A percentile compares a stretch with the other conserved stretches of the same genome.
These are phyloP conservation scores for Penicillium alfredii DNA, from an alignment of 495 filamentous ascomycete species.

Conservation along the genomic window DNA sequence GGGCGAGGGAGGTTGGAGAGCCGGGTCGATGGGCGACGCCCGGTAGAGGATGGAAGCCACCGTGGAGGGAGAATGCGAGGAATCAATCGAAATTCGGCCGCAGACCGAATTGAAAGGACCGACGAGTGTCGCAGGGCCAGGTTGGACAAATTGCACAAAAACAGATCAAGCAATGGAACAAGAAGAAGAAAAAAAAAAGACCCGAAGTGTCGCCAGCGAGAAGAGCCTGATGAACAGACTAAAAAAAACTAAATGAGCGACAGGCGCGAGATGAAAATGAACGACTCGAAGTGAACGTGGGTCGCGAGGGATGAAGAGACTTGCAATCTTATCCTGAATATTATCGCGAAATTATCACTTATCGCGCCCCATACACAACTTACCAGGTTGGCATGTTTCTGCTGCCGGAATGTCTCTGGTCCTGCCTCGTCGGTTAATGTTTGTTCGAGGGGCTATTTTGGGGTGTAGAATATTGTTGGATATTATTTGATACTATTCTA, in stretches of 20 bases:
- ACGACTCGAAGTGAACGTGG: not conserved
- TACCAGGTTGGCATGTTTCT: conserved; percentile 3
- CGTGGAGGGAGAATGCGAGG: conserved; percentile 36
- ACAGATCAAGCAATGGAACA: too few species aligned
- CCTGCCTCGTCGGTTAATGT: too few species aligned
- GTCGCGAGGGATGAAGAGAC: conserved; percentile 6
- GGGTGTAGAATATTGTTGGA: too few species aligned
- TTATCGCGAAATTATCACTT: conserved; percentile 22
- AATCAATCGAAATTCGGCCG: conserved; percentile 35
- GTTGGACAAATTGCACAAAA: conserved; percentile 9
- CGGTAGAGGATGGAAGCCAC: conserved; percentile 47
- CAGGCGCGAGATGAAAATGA: too few species aligned
- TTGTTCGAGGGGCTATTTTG: too few species aligned
- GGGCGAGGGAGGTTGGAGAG: conserved; percentile 40
- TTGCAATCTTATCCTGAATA: conserved; percentile 20
- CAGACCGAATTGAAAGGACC: conserved; percentile 37
- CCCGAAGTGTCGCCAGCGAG: too few species aligned
- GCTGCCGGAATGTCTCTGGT: too few species aligned
- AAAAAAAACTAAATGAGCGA: too few species aligned
- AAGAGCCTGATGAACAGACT: too few species aligned
- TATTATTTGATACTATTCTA: too few species aligned
- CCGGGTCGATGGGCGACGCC: conserved; percentile 54
- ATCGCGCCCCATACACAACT: conserved; percentile 9
- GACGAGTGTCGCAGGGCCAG: too few species aligned
- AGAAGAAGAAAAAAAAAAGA: too few species aligned